These are phyloP conservation scores for Jatropha podagrica DNA, from an alignment of 441 rosid genomes.

Conservation along the genomic window DNA sequence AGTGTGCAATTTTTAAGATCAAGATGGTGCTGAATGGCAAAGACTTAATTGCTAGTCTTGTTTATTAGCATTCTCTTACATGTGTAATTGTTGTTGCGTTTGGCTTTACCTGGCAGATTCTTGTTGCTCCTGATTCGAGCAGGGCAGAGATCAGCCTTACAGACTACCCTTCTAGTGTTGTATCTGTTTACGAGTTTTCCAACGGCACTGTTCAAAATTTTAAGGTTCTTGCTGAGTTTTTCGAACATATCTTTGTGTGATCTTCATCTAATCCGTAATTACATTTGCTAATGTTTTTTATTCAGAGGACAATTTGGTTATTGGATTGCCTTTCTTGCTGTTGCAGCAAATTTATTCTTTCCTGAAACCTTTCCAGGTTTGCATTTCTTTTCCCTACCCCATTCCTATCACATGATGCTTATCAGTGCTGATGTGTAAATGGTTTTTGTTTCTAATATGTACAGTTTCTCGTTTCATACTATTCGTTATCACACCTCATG, in stretches of 20 bases:
- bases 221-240: slow-evolving; percentile 37
- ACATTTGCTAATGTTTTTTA: slow-evolving; percentile 7
- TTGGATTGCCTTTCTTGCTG: slow-evolving; percentile 52
- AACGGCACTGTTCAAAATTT: slow-evolving; percentile 37
- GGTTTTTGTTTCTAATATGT: background rate
- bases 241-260: slow-evolving; percentile 1
- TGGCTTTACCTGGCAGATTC: slow-evolving; percentile 30
- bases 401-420: background rate
- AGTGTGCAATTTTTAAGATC: background rate
- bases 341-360: slow-evolving; percentile 37
- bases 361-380: slow-evolving; percentile 47
- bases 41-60: background rate
- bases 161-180: slow-evolving; percentile 40
- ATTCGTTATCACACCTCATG: slow-evolving; percentile 41
- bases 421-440: background rate
- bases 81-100: background rate
- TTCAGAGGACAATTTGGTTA: slow-evolving; percentile 53
- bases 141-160: slow-evolving; percentile 38
- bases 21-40: background rate
- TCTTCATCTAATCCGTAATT: background rate
- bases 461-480: slow-evolving; percentile 47
- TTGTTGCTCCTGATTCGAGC: slow-evolving; percentile 42
- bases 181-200: slow-evolving; percentile 47
- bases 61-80: slow-evolving; percentile 9
- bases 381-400: slow-evolving; percentile 4